phyloP scores from a whole-genome alignment of 176 grass and related monocot species.

The Bothriochloa decipiens region DNA sequence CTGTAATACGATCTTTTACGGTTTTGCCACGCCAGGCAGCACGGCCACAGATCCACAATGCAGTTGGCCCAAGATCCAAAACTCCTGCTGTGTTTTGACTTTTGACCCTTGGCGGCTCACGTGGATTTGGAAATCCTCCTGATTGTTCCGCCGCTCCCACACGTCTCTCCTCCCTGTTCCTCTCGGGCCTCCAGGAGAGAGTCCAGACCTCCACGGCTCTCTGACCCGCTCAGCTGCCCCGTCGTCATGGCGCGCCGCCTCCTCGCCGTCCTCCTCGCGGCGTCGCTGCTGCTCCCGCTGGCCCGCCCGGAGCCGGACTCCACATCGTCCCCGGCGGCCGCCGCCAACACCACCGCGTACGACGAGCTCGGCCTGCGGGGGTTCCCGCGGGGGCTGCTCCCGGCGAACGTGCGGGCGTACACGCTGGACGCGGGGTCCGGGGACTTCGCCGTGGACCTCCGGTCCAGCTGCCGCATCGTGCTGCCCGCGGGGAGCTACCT shows the following conservation, averaged over 20 bases:
- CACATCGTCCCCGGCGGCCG: no score
- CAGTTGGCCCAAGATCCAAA: neutral
- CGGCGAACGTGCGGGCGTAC: slow-evolving; percentile 55
- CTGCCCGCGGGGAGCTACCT: slow-evolving; percentile 61
- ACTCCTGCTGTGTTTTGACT: neutral
- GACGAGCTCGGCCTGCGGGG: slow-evolving; percentile 57
- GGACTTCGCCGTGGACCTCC: slow-evolving; percentile 53
- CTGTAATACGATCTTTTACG: no score
- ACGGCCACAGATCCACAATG: no score
- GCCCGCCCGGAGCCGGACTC: slow-evolving; percentile 28
- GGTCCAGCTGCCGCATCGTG: slow-evolving; percentile 54
- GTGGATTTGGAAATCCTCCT: neutral
- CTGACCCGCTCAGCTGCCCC: no score
- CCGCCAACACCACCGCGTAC: slow-evolving; percentile 38
- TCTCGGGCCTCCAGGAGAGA: neutral
- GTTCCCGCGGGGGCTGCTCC: slow-evolving; percentile 59
- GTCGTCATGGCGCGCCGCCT: slow-evolving; percentile 29
- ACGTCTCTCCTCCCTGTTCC: neutral
- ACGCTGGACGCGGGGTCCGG: slow-evolving; percentile 51
- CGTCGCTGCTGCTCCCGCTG: slow-evolving; percentile 35
- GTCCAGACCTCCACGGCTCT: neutral
- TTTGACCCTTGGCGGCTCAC: neutral
- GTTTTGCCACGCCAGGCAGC: neutral
- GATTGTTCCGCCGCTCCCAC: neutral
- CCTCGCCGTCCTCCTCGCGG: slow-evolving; percentile 32